Percentiles rank a stretch among this genome's conserved stretches.
Conservation (phyloP, 352 stramenopile species). For the Globisporangium perplexum region DNA sequence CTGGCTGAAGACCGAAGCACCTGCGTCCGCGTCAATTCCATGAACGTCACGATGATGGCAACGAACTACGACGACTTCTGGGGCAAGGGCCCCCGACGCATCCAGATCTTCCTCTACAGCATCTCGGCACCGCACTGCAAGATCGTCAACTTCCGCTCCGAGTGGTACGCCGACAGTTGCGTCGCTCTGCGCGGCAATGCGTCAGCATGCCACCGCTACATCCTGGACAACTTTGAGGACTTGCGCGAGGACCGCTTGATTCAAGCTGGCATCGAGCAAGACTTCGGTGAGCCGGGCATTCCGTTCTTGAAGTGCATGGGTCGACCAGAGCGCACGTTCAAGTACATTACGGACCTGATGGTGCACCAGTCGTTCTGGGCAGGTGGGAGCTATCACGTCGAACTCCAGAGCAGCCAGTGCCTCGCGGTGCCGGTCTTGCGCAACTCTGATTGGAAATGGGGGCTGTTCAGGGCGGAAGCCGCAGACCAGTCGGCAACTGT, state of each 20-base stretch:
- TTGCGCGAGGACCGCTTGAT: conserved; percentile 26
- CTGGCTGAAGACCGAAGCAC: conserved; percentile 33
- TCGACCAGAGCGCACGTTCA: conserved; percentile 29
- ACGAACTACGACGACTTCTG: conserved; percentile 42
- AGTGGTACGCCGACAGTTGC: conserved; percentile 37
- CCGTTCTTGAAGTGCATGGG: conserved; percentile 48
- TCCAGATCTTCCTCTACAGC: conserved; percentile 33
- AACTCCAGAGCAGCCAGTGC: conserved; percentile 57
- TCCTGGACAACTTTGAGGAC: conserved; percentile 42
- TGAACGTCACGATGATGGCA: conserved; percentile 25
- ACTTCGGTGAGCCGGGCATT: conserved; percentile 35
- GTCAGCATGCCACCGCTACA: conserved; percentile 35
- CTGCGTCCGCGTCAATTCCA: conserved; percentile 35
- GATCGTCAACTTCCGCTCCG: conserved; percentile 30
- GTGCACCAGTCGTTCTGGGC: conserved; percentile 52
- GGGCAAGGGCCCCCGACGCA: conserved; percentile 28
- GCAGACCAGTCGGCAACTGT: conserved; percentile 35
- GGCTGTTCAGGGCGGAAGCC: conserved; percentile 39
- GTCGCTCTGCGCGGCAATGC: conserved; percentile 20
- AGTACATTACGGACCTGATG: conserved; percentile 59
- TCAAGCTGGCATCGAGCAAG: conserved; percentile 27
- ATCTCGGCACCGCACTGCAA: conserved; percentile 39
- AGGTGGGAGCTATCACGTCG: conserved; percentile 35
- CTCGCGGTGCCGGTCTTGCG: conserved; percentile 31
- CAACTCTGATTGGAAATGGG: conserved; percentile 31